Base-by-base conservation (phyloP, 2,329 filamentous ascomycete genomes). In the Dothidotthia symphoricarpi region DNA sequence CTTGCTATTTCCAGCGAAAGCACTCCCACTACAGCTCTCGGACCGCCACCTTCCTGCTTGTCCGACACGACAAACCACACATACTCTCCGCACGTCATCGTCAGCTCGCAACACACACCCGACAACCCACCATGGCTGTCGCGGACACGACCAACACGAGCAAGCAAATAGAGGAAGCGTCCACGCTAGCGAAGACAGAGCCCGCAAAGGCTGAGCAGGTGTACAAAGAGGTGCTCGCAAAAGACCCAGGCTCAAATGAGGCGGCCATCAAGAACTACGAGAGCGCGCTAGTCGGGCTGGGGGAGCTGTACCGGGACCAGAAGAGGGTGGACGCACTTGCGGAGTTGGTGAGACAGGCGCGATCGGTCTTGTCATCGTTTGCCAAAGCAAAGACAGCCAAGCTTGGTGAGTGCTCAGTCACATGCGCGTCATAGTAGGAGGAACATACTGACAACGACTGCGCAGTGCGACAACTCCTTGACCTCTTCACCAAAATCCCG, bases 371-470 rank as follows among this genome's bases (percentile, higher is more conserved):
- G 51, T 96, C 91, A 41, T 93, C 88, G 49, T 97, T 98, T 69
- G 93, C 93, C 51, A 96, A 97, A 77, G 93, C 94, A 47, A 98
- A 98, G 81, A 97, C 93, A 22, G 88, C 93, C 39, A 98, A 98
- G 74, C 77, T 98, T 47, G 88, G 93, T 97, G 82, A 51, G 83
- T 47, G 29, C 28, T 16, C 15, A 15, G 3, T 5, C 19, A 22
- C 19, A 9, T 22, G 19, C 19, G 19, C 19, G 9, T 9, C 5
- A 22, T 5, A 6, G 19, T n/a, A n/a, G n/a, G 6, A 24, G 13
- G 6, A 5, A 1, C 13, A 14, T 19, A 24, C 46, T 54, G 39
- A 58, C 28, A 3, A 7, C 19, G 19, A 22, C 2, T 7, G 33
- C 36, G 47, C 55, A 96, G 93, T 98, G 56, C 91, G 93, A 57